phyloP scores from a whole-genome alignment of 23 red algal species.

The Cyanidioschyzon merolae region DNA sequence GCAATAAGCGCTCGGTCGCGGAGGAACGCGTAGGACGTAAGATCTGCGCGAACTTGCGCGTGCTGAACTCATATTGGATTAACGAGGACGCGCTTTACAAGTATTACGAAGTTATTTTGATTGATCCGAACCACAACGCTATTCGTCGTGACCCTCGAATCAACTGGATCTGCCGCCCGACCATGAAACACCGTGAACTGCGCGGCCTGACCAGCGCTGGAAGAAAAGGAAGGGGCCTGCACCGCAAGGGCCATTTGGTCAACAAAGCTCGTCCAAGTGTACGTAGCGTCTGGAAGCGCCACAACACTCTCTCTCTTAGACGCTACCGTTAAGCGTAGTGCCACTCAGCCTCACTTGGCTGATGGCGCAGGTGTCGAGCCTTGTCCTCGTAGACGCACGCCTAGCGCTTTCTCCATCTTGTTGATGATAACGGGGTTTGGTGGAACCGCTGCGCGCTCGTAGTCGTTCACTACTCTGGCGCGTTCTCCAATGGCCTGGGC shows the following conservation, averaged over 20 bases:
- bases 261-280: constrained; percentile 65
- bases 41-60: constrained; percentile 82
- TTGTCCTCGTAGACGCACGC: constrained; percentile 34
- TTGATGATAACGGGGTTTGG: constrained; percentile 66
- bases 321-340: constrained; percentile 54
- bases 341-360: background rate
- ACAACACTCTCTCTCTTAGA: constrained; percentile 70
- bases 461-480: constrained; percentile 74
- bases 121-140: constrained; percentile 82
- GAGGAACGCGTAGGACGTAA: constrained; percentile 83
- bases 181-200: constrained; percentile 94
- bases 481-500: constrained; percentile 89
- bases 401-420: constrained; percentile 84
- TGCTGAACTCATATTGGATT: constrained; percentile 98
- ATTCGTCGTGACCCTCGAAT: constrained; percentile 69
- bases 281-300: constrained; percentile 68
- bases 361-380: background rate
- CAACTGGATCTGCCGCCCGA: constrained; percentile 70
- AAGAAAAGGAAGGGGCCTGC: constrained; percentile 60
- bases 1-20: constrained; percentile 90
- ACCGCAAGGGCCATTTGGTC: constrained; percentile 55
- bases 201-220: constrained; percentile 79
- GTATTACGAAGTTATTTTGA: constrained; percentile 94
- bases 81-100: constrained; percentile 94
- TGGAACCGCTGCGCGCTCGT: constrained; percentile 76